Percentiles rank a stretch among this genome's conserved stretches.
These are phyloP conservation scores for Acephala macrosclerotiorum DNA, from an alignment of 2,329 filamentous ascomycete species.

Conservation along the genomic window DNA sequence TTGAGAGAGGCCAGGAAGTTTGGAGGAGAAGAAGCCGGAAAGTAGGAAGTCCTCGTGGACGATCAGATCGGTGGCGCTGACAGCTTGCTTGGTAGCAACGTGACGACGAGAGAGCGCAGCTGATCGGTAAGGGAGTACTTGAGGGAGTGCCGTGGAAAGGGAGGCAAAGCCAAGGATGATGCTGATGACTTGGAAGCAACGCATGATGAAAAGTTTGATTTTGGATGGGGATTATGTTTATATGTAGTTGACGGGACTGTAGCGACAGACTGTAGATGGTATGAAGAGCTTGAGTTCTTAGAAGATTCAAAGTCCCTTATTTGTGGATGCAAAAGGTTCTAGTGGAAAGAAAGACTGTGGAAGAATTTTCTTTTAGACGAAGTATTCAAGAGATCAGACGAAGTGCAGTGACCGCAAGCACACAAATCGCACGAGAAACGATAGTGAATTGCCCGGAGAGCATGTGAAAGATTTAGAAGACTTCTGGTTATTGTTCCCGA, in stretches of 20 bases:
- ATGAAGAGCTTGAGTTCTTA: background rate
- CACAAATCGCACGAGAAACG: slow-evolving; percentile 6
- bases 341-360: background rate
- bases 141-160: slow-evolving; percentile 16
- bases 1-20: slow-evolving; percentile 1
- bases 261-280: background rate
- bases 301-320: background rate
- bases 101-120: background rate
- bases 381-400: background rate
- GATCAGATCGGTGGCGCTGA: background rate
- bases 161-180: slow-evolving; percentile 23
- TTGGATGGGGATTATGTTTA: background rate
- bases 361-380: background rate
- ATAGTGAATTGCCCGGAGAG: background rate
- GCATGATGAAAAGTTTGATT: slow-evolving; percentile 20
- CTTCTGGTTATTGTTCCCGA: background rate
- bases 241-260: background rate
- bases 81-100: slow-evolving; percentile 5
- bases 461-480: background rate
- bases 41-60: slow-evolving; percentile 28
- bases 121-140: background rate
- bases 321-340: background rate
- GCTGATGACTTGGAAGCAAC: slow-evolving; percentile 23
- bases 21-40: slow-evolving; percentile 22
- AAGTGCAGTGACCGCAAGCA: background rate